Conservation (phyloP, 2,329 filamentous ascomycete species). For the Alternaria gansuensis region DNA sequence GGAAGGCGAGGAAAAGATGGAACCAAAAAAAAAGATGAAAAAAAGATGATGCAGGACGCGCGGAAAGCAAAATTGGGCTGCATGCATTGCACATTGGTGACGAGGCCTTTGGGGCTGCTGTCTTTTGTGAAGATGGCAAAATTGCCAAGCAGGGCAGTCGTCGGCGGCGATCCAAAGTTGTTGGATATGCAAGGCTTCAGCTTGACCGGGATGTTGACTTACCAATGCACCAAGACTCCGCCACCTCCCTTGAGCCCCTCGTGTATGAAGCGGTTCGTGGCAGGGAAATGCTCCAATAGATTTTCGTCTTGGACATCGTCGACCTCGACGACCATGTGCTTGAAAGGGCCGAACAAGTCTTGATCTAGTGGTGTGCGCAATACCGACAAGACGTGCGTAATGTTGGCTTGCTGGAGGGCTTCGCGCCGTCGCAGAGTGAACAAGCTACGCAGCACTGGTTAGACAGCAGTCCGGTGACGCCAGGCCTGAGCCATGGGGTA, state of each 20-base stretch:
- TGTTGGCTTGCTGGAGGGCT: constrained; percentile 73
- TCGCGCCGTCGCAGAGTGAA: constrained; percentile 79
- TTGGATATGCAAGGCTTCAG: constrained; percentile 47
- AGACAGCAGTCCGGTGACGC: constrained; percentile 31
- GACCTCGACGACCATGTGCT: constrained; percentile 81
- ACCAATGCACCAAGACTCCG: constrained; percentile 76
- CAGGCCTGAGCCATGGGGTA: constrained; percentile 24
- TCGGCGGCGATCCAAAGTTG: constrained; percentile 40
- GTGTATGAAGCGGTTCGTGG: constrained; percentile 83
- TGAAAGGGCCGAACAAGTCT: constrained; percentile 67
- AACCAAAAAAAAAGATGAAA: background rate
- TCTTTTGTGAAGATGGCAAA: constrained; percentile 46
- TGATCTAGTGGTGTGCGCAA: constrained; percentile 68
- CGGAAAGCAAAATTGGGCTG: constrained; percentile 27
- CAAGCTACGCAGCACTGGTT: constrained; percentile 64
- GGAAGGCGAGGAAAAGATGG: constrained; percentile 26
- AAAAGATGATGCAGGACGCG: constrained; percentile 36
- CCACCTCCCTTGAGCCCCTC: constrained; percentile 70
- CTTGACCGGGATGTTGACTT: constrained; percentile 55
- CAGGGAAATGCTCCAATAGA: constrained; percentile 79
- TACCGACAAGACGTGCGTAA: constrained; percentile 92
- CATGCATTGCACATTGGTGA: constrained; percentile 23
- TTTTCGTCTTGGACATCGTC: constrained; percentile 93
- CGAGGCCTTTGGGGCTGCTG: constrained; percentile 9
- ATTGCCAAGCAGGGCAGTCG: constrained; percentile 44